Percentiles rank a stretch among this genome's conserved stretches.
phyloP scores from a whole-genome alignment of 2,329 filamentous ascomycete genomes.

The Claviceps arundinis region DNA sequence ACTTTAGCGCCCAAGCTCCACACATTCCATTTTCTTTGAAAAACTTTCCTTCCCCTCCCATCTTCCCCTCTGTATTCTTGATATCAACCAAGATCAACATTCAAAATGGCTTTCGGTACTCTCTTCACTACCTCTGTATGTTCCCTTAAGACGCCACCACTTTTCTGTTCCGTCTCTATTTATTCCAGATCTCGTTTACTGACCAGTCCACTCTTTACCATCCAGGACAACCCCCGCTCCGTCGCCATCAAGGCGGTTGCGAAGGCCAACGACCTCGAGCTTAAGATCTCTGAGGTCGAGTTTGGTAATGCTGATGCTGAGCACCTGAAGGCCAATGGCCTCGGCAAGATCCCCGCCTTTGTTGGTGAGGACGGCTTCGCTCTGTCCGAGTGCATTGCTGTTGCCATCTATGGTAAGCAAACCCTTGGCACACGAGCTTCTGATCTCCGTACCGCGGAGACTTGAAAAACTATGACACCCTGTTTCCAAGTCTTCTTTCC shows the following conservation, averaged over 20 bases:
- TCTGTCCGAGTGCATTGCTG: constrained; percentile 82
- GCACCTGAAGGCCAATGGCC: constrained; percentile 74
- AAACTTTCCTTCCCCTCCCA: constrained; percentile 9
- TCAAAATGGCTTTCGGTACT: constrained; percentile 93
- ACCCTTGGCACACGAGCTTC: not conserved
- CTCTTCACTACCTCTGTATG: constrained; percentile 77
- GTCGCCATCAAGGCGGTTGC: constrained; percentile 82
- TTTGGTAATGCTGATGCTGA: constrained; percentile 53
- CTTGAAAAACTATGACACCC: not conserved
- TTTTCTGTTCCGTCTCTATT: constrained; percentile 1
- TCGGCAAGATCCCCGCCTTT: constrained; percentile 88
- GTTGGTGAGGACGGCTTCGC: constrained; percentile 82
- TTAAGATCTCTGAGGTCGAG: constrained; percentile 69
- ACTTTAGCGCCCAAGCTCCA: constrained; percentile 8
- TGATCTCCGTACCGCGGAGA: not conserved
- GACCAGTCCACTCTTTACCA: not conserved
- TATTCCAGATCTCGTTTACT: constrained; percentile 1
- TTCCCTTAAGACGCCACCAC: not conserved
- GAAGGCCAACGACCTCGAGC: constrained; percentile 91
- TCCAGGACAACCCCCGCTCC: constrained; percentile 76
- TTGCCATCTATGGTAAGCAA: constrained; percentile 87
- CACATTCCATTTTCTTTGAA: not conserved
- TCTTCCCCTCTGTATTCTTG: constrained; percentile 1
- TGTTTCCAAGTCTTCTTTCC: not conserved
- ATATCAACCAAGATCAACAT: constrained; percentile 13